These are phyloP conservation scores for Aspergillus sp. DNA, from an alignment of 2,329 filamentous ascomycete species.

Conservation along the genomic window DNA sequence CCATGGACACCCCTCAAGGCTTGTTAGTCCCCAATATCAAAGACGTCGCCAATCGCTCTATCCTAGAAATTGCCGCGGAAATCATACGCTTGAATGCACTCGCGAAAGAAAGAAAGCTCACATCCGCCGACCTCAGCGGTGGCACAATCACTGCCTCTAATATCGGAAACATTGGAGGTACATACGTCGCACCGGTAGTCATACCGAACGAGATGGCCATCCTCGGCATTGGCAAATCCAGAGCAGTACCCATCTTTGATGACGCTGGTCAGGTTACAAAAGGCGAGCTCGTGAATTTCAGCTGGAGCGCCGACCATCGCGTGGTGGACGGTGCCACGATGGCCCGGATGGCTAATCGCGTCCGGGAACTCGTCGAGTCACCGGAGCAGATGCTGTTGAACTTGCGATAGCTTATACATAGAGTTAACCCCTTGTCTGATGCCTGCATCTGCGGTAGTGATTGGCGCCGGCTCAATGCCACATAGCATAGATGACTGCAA, in stretches of 20 bases:
- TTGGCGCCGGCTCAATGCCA: background rate
- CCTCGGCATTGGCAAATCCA: slow-evolving; percentile 80
- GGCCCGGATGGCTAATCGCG: slow-evolving; percentile 82
- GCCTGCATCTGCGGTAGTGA: background rate
- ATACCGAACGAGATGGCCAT: slow-evolving; percentile 91
- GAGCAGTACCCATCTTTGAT: slow-evolving; percentile 76
- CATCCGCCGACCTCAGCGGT: slow-evolving; percentile 73
- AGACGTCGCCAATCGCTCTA: slow-evolving; percentile 74
- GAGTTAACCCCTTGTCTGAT: background rate
- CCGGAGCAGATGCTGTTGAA: slow-evolving; percentile 85
- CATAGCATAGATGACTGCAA: slow-evolving; percentile 9
- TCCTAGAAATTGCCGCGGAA: slow-evolving; percentile 76
- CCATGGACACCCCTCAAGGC: slow-evolving; percentile 88
- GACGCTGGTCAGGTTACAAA: slow-evolving; percentile 62
- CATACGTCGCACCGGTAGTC: slow-evolving; percentile 87
- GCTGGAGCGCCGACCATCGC: slow-evolving; percentile 94
- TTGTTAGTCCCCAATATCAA: slow-evolving; percentile 90
- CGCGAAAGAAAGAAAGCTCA: slow-evolving; percentile 73
- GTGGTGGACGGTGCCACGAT: slow-evolving; percentile 94
- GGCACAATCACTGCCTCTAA: slow-evolving; percentile 96
- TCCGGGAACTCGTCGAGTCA: slow-evolving; percentile 76
- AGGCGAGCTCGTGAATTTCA: slow-evolving; percentile 84
- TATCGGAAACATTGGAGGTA: slow-evolving; percentile 92
- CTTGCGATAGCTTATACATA: slow-evolving; percentile 59
- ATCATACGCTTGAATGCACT: slow-evolving; percentile 71